phyloP scores from a whole-genome alignment of 257 asterid species.

The Penstemon davidsonii region DNA sequence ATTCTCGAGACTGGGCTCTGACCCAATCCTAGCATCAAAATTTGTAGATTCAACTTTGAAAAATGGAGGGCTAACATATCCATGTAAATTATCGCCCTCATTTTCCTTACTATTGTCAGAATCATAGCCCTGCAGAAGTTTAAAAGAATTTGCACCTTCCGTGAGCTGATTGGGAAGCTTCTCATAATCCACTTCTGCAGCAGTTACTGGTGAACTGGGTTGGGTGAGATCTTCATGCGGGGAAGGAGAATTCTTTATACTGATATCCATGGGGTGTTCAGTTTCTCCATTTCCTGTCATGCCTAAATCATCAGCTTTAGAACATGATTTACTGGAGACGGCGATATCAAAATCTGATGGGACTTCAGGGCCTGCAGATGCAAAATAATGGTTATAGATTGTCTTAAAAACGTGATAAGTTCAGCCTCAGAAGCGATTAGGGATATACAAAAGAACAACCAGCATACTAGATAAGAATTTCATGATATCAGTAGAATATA shows the following conservation, averaged over 20 bases:
- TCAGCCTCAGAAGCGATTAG: slow-evolving; percentile 5
- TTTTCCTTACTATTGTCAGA: slow-evolving; percentile 55
- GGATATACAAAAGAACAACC: slow-evolving; percentile 1
- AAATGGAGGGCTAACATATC: slow-evolving; percentile 33
- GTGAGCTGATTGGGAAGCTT: slow-evolving; percentile 41
- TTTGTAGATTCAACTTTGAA: slow-evolving; percentile 32
- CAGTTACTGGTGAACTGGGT: slow-evolving; percentile 29
- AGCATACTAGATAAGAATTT: neutral
- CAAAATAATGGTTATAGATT: slow-evolving; percentile 24
- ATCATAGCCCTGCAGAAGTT: slow-evolving; percentile 58
- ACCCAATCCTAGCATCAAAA: slow-evolving; percentile 34
- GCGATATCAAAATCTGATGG: slow-evolving; percentile 28
- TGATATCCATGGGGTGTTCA: slow-evolving; percentile 28
- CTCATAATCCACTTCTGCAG: slow-evolving; percentile 37
- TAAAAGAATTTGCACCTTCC: slow-evolving; percentile 45
- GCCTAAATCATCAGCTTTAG: slow-evolving; percentile 37
- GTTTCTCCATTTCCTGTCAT: slow-evolving; percentile 27
- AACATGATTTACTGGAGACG: slow-evolving; percentile 23
- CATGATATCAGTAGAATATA: slow-evolving; percentile 8
- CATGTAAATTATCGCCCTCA: slow-evolving; percentile 36
- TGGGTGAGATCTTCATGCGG: slow-evolving; percentile 29
- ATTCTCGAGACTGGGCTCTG: slow-evolving; percentile 26
- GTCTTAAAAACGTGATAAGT: slow-evolving; percentile 21
- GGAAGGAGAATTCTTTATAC: slow-evolving; percentile 30
- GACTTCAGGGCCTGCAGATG: slow-evolving; percentile 40